Conservation (phyloP, 805 yeast species). For the Ogataea kodamae region DNA sequence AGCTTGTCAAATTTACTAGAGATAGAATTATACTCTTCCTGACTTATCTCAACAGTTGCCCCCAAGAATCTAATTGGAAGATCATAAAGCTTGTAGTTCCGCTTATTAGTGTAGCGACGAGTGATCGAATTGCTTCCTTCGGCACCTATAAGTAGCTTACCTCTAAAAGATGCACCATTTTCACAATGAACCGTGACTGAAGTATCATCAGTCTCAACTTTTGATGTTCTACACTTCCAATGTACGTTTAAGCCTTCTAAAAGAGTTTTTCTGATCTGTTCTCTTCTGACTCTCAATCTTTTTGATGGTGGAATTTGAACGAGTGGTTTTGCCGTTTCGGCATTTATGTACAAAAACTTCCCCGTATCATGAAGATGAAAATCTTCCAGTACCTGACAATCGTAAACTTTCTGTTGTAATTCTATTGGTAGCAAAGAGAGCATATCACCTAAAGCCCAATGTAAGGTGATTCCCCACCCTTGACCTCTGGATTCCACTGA, state of each 20-base stretch:
- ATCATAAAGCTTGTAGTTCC: constrained; percentile 21
- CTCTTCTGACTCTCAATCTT: constrained; percentile 31
- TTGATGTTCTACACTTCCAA: constrained; percentile 26
- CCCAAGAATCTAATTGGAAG: constrained; percentile 31
- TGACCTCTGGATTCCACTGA: constrained; percentile 26
- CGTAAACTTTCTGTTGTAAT: constrained; percentile 22
- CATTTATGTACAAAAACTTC: constrained; percentile 30
- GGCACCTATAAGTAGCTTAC: constrained; percentile 24
- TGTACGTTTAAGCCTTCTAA: constrained; percentile 27
- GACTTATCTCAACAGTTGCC: constrained; percentile 25
- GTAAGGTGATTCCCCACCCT: constrained; percentile 35
- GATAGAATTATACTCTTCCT: constrained; percentile 20
- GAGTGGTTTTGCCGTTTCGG: constrained; percentile 27
- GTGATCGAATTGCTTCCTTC: constrained; percentile 30
- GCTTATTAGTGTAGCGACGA: constrained; percentile 22
- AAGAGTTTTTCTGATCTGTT: constrained; percentile 27
- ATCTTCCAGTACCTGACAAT: constrained; percentile 27
- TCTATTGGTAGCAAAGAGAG: constrained; percentile 23
- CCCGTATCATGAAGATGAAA: constrained; percentile 31
- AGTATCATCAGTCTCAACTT: constrained; percentile 9
- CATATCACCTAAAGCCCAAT: constrained; percentile 30
- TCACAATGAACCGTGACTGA: constrained; percentile 19
- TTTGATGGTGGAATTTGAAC: constrained; percentile 31
- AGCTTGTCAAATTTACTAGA: constrained; percentile 27
- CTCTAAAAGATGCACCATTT: constrained; percentile 21